Percentiles rank a stretch among this genome's conserved stretches.
Conservation (phyloP, 495 filamentous ascomycete genomes). For the Penicillium chermesinum region DNA sequence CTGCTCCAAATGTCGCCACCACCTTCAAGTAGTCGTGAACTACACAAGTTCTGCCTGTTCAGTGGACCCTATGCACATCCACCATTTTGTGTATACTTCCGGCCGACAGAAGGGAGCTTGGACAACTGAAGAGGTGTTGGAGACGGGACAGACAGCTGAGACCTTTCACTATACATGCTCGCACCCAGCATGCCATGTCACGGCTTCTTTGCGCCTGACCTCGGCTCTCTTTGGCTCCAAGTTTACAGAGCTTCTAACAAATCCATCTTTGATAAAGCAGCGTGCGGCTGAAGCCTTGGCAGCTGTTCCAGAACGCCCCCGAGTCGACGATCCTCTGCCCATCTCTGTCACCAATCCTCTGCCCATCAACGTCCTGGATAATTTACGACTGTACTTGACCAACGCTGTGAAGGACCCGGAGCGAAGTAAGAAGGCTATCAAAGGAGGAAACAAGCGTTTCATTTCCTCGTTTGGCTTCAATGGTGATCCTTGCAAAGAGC, state of each 20-base stretch:
- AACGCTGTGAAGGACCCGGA: conserved; percentile 51
- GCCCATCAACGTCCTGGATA: conserved; percentile 47
- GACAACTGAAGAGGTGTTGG: conserved; percentile 21
- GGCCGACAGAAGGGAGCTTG: conserved; percentile 26
- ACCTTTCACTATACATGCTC: conserved; percentile 57
- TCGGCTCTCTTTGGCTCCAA: no score
- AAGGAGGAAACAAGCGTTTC: conserved; percentile 67
- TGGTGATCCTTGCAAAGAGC: conserved; percentile 50
- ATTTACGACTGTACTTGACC: conserved; percentile 55
- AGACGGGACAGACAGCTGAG: conserved; percentile 34
- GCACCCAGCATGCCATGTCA: conserved; percentile 45
- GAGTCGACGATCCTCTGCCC: conserved; percentile 42
- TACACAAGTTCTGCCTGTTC: conserved; percentile 18
- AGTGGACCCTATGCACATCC: conserved; percentile 32
- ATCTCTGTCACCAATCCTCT: conserved; percentile 40
- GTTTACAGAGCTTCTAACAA: conserved; percentile 51
- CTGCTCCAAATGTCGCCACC: conserved; percentile 53
- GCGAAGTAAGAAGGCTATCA: conserved; percentile 52
- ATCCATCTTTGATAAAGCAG: conserved; percentile 47
- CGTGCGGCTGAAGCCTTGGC: conserved; percentile 49
- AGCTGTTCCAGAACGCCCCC: conserved; percentile 54
- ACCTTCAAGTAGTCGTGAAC: conserved; percentile 48
- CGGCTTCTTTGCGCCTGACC: conserved; percentile 47
- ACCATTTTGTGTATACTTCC: conserved; percentile 43
- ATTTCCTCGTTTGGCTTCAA: conserved; percentile 58